These are phyloP conservation scores for Dryas drummondii DNA, from an alignment of 306 rosid genomes.

Conservation along the genomic window DNA sequence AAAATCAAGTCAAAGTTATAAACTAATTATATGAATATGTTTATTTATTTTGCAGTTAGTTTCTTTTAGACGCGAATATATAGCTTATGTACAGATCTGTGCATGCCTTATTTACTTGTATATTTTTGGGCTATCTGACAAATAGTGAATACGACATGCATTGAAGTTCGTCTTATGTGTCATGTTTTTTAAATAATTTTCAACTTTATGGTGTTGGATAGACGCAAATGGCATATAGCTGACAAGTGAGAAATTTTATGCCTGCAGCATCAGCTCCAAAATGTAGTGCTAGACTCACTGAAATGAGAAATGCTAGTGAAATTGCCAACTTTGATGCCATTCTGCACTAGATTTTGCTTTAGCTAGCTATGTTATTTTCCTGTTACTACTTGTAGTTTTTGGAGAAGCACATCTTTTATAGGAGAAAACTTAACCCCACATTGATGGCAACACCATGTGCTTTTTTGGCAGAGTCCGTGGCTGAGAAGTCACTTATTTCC, in stretches of 20 bases:
- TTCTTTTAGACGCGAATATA: too few species aligned
- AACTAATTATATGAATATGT: too few species aligned
- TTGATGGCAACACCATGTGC: not conserved
- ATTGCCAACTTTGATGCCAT: slow-evolving; percentile 29
- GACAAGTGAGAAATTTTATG: not conserved
- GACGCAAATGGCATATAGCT: too few species aligned
- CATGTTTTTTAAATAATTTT: too few species aligned
- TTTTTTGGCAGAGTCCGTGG: not conserved
- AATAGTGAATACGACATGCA: too few species aligned
- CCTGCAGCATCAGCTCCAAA: slow-evolving; percentile 16
- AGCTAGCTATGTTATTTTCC: not conserved
- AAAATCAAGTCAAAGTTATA: too few species aligned
- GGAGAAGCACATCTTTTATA: not conserved
- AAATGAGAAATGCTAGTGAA: slow-evolving; percentile 22
- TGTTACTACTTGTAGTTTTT: not conserved
- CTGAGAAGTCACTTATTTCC: not conserved
- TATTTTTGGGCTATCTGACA: too few species aligned
- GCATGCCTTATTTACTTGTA: too few species aligned
- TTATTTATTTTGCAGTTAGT: too few species aligned
- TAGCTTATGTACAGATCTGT: too few species aligned
- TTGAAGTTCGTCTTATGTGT: too few species aligned
- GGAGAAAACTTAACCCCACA: not conserved
- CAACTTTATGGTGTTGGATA: too few species aligned
- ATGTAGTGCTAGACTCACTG: slow-evolving; percentile 14
- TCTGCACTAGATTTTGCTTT: not conserved